Conservation (phyloP, 768 basidiomycete genomes). For the Suillus plorans region DNA sequence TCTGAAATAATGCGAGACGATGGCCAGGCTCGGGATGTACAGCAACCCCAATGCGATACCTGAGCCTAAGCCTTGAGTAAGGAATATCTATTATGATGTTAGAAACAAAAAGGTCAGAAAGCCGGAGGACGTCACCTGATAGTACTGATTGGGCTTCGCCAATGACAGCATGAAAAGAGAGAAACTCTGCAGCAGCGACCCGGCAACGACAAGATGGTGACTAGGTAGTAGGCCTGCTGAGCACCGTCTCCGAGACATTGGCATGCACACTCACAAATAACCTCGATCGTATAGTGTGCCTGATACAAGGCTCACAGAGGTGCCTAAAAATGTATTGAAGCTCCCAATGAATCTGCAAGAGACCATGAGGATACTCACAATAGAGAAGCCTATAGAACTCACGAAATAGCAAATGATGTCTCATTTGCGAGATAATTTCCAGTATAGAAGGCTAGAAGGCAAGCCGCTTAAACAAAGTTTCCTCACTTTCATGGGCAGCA, state of each 20-base stretch:
- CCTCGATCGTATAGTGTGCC: neutral
- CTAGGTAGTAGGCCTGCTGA: neutral
- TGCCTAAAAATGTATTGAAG: neutral
- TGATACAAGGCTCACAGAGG: neutral
- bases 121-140: neutral
- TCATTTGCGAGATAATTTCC: neutral
- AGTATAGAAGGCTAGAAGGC: neutral
- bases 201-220: neutral
- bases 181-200: neutral
- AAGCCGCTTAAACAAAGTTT: neutral
- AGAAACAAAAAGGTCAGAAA: neutral
- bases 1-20: neutral
- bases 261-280: neutral
- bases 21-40: neutral
- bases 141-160: neutral
- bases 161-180: neutral
- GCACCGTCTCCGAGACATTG: neutral
- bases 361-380: neutral
- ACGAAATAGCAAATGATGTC: neutral
- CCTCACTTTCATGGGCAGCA: neutral
- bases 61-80: neutral
- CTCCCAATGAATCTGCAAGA: neutral
- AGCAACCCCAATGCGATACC: neutral
- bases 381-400: neutral
- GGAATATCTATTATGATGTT: neutral